These are phyloP conservation scores for Areca catechu DNA, from an alignment of 176 grass and related monocot species.

Conservation along the genomic window DNA sequence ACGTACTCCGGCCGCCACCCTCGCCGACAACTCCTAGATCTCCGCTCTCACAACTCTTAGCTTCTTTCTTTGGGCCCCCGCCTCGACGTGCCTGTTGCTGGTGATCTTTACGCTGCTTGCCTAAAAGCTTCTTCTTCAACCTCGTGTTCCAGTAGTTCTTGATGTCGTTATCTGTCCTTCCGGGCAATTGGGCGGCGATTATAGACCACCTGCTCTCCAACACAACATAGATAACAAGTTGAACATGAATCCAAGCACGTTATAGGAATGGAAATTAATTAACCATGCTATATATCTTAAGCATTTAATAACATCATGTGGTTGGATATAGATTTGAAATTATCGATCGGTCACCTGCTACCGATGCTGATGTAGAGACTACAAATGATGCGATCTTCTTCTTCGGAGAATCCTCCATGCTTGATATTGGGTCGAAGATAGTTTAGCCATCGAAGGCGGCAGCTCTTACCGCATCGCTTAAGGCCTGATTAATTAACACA, in stretches of 20 bases:
- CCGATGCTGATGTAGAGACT: constrained; percentile 87
- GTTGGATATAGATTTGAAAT: too few species aligned
- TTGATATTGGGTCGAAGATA: constrained; percentile 91
- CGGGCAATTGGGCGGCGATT: constrained; percentile 31
- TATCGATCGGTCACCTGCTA: constrained; percentile 48
- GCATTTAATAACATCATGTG: too few species aligned
- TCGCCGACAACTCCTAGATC: too few species aligned
- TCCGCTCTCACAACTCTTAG: too few species aligned
- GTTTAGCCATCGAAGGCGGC: constrained; percentile 91
- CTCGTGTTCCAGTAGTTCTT: constrained; percentile 42
- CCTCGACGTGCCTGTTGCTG: background rate
- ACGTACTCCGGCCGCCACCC: too few species aligned
- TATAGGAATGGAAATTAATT: too few species aligned
- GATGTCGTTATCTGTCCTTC: constrained; percentile 29
- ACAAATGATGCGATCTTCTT: constrained; percentile 81
- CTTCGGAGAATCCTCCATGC: constrained; percentile 88
- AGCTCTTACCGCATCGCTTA: constrained; percentile 94
- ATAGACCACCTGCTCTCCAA: constrained; percentile 18
- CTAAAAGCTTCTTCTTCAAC: constrained; percentile 21
- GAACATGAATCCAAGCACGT: too few species aligned
- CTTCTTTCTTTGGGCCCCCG: too few species aligned
- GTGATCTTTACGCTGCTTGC: too few species aligned
- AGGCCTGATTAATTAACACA: constrained; percentile 16
- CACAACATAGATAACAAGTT: too few species aligned
- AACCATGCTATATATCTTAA: too few species aligned